Base-by-base conservation (phyloP, 306 rosid species). In the Acacia crassicarpa region DNA sequence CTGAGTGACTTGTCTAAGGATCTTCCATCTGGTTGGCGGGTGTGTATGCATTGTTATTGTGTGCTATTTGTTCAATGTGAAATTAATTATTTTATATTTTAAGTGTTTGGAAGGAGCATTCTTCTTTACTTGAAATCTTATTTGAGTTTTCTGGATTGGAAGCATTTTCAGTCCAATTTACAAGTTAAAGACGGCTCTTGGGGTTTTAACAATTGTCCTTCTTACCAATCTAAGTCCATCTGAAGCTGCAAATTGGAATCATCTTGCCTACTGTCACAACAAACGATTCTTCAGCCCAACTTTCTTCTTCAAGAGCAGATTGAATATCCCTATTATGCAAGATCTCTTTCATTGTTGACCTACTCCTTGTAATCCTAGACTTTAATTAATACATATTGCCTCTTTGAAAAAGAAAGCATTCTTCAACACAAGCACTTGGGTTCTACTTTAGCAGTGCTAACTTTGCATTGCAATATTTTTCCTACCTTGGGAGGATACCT, bases 11-110 rank as follows among this genome's bases (percentile, higher is more conserved):
- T 84, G 22, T 85, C 94, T 6, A 96, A 79, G 83, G 89, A 89
- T 84, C 99, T 96, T 41, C 94, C 96, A 75, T 78, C 89, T 63
- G 86, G 93, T 76, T 96, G 99, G 99, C 96, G 91, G 95, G 99
- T 96, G 85, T 61, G 59, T 76, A 6, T 73, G 17, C 20, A 32
- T 8, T 33, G 16, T 44, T 46, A 5, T 27, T 35, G 27, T 33
- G 46, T 71, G 46, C 19, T 27, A 3, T 54, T 75, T 74, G 48
- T 38, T 59, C 5, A 77, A 40, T 35, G 22, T 51, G 46, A 46
- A 76, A 53, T 77, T 63, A n/a, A 53, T 77, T 63, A n/a, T 40
- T 70, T 61, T 59, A 49, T 23, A 67, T 41, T 1, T n/a, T 3
- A 65, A 54, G 80, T 81, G 54, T 5, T 67, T 59, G 81, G 70